These are phyloP conservation scores for Arachis hypogaea DNA, from an alignment of 306 rosid species.

Conservation along the genomic window DNA sequence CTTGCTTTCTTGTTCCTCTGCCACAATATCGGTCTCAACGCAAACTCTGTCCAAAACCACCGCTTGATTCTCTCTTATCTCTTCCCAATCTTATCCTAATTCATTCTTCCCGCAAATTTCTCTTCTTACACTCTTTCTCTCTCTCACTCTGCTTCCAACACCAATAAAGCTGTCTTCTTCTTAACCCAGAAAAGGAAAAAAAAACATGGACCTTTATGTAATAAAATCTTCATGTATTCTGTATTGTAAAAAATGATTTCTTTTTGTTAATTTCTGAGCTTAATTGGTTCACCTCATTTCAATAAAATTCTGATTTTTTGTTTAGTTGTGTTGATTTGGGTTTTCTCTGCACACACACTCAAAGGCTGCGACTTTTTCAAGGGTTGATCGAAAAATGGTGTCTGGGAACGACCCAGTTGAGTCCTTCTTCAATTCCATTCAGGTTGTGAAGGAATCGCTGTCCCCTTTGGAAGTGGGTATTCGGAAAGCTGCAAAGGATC, in stretches of 20 bases:
- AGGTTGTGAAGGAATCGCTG: constrained; percentile 70
- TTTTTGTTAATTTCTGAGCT: constrained; percentile 32
- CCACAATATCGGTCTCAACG: constrained; percentile 56
- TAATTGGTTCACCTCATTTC: constrained; percentile 41
- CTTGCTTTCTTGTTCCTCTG: constrained; percentile 54
- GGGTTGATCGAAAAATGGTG: constrained; percentile 70
- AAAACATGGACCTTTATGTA: constrained; percentile 35
- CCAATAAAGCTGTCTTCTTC: neutral
- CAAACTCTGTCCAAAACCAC: constrained; percentile 44
- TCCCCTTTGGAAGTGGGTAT: constrained; percentile 78
- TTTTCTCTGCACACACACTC: neutral
- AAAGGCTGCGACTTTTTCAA: constrained; percentile 39
- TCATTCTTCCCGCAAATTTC: neutral
- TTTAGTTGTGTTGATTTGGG: constrained; percentile 16
- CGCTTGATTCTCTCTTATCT: constrained; percentile 41
- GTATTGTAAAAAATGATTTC: constrained; percentile 31
- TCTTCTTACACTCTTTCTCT: constrained; percentile 11
- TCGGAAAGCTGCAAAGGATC: constrained; percentile 83
- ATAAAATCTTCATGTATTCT: constrained; percentile 37
- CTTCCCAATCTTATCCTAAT: constrained; percentile 41
- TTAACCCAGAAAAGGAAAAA: neutral
- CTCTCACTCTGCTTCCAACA: neutral
- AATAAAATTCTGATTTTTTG: constrained; percentile 17
- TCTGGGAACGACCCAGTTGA: constrained; percentile 80
- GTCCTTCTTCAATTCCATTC: constrained; percentile 87